These are phyloP conservation scores for Penicillium subrubescens DNA, from an alignment of 495 filamentous ascomycete species.

Conservation along the genomic window DNA sequence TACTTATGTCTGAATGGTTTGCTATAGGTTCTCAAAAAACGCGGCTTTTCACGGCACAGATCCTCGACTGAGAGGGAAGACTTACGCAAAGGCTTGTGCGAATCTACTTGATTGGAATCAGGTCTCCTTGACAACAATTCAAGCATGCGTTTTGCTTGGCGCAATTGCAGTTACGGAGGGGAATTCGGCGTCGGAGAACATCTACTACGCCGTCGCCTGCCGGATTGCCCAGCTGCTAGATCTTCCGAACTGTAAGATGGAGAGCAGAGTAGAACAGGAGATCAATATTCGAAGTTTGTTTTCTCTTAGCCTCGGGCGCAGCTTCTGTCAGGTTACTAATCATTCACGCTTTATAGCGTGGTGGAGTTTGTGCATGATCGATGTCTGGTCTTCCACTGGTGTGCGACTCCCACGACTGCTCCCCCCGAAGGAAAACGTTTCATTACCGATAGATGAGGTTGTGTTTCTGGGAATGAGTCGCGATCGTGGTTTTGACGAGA, in stretches of 20 bases:
- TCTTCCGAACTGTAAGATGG: conserved; percentile 17
- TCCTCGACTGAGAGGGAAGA: conserved; percentile 26
- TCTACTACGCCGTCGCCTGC: conserved; percentile 26
- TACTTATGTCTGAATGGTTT: not conserved
- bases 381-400: conserved; percentile 43
- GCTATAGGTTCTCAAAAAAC: conserved; percentile 30
- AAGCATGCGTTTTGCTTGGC: conserved; percentile 40
- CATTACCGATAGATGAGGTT: conserved; percentile 37
- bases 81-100: conserved; percentile 25
- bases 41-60: conserved; percentile 23
- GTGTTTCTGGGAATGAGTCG: conserved; percentile 20
- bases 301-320: not conserved
- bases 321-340: not conserved
- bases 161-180: conserved; percentile 28
- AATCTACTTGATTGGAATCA: conserved; percentile 32
- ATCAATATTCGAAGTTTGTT: conserved; percentile 32
- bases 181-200: conserved; percentile 18
- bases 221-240: conserved; percentile 27
- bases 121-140: conserved; percentile 37
- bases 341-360: conserved; percentile 26
- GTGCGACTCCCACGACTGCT: conserved; percentile 35
- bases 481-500: conserved; percentile 8
- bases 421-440: conserved; percentile 22
- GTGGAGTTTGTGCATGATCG: conserved; percentile 48
- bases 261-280: conserved; percentile 18